phyloP scores from a whole-genome alignment of 768 basidiomycete species.

The Tephrocybe sp. region DNA sequence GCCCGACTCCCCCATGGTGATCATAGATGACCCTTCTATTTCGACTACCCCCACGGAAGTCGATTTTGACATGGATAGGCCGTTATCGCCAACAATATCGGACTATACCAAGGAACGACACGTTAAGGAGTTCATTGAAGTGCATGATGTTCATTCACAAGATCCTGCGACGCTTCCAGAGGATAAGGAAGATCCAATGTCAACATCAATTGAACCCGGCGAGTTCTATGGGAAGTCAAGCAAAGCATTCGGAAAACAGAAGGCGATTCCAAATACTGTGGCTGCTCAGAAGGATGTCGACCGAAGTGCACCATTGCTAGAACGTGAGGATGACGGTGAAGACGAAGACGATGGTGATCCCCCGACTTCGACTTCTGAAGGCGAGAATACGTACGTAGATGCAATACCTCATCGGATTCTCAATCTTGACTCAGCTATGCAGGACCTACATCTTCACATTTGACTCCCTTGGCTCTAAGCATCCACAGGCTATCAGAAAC shows the following conservation, averaged over 20 bases:
- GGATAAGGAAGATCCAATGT: not conserved
- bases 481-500: slow-evolving; percentile 58
- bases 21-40: too few relatives aligned
- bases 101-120: slow-evolving; percentile 1
- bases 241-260: slow-evolving; percentile 20
- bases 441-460: slow-evolving; percentile 85
- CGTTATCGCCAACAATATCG: slow-evolving; percentile 8
- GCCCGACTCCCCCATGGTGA: slow-evolving; percentile 6
- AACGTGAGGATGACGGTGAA: not conserved
- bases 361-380: not conserved
- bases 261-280: slow-evolving; percentile 10
- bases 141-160: slow-evolving; percentile 6
- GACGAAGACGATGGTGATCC: slow-evolving; percentile 1
- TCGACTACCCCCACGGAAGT: not conserved
- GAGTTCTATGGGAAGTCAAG: slow-evolving; percentile 13
- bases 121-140: slow-evolving; percentile 6
- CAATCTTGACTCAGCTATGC: slow-evolving; percentile 5
- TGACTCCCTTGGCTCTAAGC: slow-evolving; percentile 82
- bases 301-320: not conserved
- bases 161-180: not conserved
- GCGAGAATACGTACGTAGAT: slow-evolving; percentile 2
- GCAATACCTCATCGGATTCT: not conserved
- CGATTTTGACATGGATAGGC: slow-evolving; percentile 11
- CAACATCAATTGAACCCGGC: slow-evolving; percentile 1
- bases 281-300: not conserved